Base-by-base conservation (phyloP, 1,139 yeast genomes). In the Nakaseomyces glabratus region DNA sequence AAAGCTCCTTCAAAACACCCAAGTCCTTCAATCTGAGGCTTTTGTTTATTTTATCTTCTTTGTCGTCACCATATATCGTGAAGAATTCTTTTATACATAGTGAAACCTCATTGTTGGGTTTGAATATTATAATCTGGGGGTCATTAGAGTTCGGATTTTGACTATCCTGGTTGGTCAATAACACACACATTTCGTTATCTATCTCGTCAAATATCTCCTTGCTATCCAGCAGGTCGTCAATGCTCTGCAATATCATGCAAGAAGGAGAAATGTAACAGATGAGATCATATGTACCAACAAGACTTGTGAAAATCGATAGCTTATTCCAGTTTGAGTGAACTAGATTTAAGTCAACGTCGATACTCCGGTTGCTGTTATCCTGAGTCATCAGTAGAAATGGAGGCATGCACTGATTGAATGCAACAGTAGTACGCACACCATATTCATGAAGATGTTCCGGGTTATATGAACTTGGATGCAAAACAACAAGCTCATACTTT, bases 41-140 rank as follows among this genome's bases (percentile, higher is more conserved):
- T 35, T 45, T 47, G 7, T 38, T 30, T 11, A 45, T 37, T 31
- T 45, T 44, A 1, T 38, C 42, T 23, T 43, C 45, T n/a, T 43
- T 44, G 32, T 43, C 45, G 33, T 41, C 38, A 10, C 48, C 49
- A 40, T 56, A 56, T 6, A 52, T 44, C 4, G 58, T 55, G 35
- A 56, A 50, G 35, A 43, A 54, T 35, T 56, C 61, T 24, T 44
- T 46, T n/a, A 56, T 43, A 35, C 58, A 56, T 51, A 54, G 51
- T 6, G 48, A 49, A 9, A 54, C 48, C 20, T 53, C 61, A 6
- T 39, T 34, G 31, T 46, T 50, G 2, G 61, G 61, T 30, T 51
- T 48, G 20, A 52, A 31, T 3, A 53, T 42, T 16, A 53, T 41
- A 6, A 55, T 31, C 29, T 47, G 49, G 8, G 54, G 44, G 18